Percentiles rank a stretch among this genome's conserved stretches.
Evolutionary conservation across 139 green algal genomes (phyloP).

Genomic region (Nannochloris sp.): DNA sequence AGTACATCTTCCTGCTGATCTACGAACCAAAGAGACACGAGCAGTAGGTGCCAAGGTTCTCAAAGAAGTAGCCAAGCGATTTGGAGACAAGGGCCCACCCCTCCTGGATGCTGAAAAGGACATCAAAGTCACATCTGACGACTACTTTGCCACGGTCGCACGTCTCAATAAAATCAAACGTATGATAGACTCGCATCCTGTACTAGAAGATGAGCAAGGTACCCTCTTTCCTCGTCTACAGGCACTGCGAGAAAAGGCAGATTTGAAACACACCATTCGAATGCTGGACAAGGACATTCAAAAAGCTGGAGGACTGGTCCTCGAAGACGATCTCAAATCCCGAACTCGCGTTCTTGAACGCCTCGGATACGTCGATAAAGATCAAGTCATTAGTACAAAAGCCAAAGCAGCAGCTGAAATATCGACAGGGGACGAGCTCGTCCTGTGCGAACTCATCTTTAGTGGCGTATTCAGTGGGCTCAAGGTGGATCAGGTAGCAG

Average conservation of each 20-base stretch:
- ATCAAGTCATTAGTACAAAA: constrained; percentile 58
- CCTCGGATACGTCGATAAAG: constrained; percentile 44
- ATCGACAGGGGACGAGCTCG: constrained; percentile 60
- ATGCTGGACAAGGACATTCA: constrained; percentile 38
- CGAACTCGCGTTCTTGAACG: constrained; percentile 50
- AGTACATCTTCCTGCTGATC: constrained; percentile 68
- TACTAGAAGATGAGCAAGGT: constrained; percentile 13
- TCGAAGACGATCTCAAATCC: constrained; percentile 57
- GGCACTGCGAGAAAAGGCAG: constrained; percentile 33
- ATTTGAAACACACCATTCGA: constrained; percentile 22
- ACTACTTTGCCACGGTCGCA: constrained; percentile 18
- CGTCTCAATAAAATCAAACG: constrained; percentile 43
- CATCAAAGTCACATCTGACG: constrained; percentile 40
- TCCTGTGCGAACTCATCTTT: constrained; percentile 72
- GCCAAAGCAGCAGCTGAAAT: constrained; percentile 50
- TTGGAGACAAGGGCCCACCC: constrained; percentile 21
- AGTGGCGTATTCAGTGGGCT: constrained; percentile 53
- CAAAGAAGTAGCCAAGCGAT: constrained; percentile 32
- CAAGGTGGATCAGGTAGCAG: constrained; percentile 41
- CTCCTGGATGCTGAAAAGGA: constrained; percentile 62
- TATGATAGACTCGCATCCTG: constrained; percentile 33
- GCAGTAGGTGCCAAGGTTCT: constrained; percentile 16
- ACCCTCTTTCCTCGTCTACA: constrained; percentile 29
- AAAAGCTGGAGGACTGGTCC: constrained; percentile 46
- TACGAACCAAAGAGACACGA: constrained; percentile 39